Evolutionary conservation across 768 basidiomycete genomes (phyloP), one percentile per base, ranked within the genome.

Genomic region (Tricholoma flavovirens): DNA sequence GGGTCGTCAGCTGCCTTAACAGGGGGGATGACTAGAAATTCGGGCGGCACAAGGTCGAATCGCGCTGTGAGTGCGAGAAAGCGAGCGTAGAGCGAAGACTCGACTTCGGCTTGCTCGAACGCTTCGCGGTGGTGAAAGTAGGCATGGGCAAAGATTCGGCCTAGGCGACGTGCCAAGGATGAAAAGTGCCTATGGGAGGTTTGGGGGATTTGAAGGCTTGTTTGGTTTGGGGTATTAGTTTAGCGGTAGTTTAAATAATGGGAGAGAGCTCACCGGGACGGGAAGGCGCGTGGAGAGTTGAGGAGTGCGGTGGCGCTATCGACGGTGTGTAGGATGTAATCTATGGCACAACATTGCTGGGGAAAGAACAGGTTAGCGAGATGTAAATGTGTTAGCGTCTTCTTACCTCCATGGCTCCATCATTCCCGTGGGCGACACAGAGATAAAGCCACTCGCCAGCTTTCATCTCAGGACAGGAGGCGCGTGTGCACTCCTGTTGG

Each of bases 381-480:
- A 52, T 17, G 29, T 42, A 10, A 32, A 30, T 4, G 29, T 29
- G 29, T 29, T 29, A 29, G 29, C 6, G 30, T 6, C 2, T 36
- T 9, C 80, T 46, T 62, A 90, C 90, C 83, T 93, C 91, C 83
- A 90, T 88, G 50, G 86, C 82, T 9, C 87, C 87, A 56, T 90
- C 90, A 64, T 86, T 90, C 19, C 91, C 93, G 70, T 98, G 94
- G 0, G 93, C 95, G 36, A 95, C 93, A 62, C 96, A 98, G 5
- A 98, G 74, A 71, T 97, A 98, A 26, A 92, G 78, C 96, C 96
- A 98, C 75, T 98, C 93, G 54, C 91, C 92, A n/a, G 95, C 94
- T 70, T 95, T 95, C 96, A 99, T 99, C 72, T 96, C 88, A 1
- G 94, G 92, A 76, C 96, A 99, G 9, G 87, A 83, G 33, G 79